Evolutionary conservation across 2,329 filamentous ascomycete species (phyloP).

Genomic region (Colletotrichum sidae): DNA sequence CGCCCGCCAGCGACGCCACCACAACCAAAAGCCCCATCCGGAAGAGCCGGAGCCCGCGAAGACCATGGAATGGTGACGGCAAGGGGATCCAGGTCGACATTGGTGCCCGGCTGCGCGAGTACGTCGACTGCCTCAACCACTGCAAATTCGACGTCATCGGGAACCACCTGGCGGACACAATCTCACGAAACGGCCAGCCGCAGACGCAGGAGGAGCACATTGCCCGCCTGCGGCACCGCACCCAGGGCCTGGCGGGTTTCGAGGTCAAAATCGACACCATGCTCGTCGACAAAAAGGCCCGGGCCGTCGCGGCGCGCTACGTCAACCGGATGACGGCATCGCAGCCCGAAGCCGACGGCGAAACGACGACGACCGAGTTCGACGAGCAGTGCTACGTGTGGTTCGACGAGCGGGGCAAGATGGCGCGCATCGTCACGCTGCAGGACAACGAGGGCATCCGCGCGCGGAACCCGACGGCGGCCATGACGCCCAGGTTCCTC

Average conservation of each 20-base stretch:
- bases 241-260: slow-evolving; percentile 18
- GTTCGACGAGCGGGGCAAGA: slow-evolving; percentile 33
- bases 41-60: slow-evolving; percentile 18
- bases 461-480: slow-evolving; percentile 13
- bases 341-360: background rate
- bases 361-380: slow-evolving; percentile 16
- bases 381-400: slow-evolving; percentile 36
- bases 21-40: background rate
- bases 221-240: slow-evolving; percentile 20
- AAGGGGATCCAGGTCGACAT: slow-evolving; percentile 35
- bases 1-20: slow-evolving; percentile 3
- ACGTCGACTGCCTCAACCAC: slow-evolving; percentile 35
- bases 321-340: slow-evolving; percentile 25
- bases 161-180: slow-evolving; percentile 28
- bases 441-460: slow-evolving; percentile 35
- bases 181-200: slow-evolving; percentile 22
- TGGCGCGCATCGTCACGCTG: slow-evolving; percentile 28
- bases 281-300: slow-evolving; percentile 26
- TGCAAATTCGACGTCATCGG: slow-evolving; percentile 26
- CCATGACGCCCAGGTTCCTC: slow-evolving; percentile 26
- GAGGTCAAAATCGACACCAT: slow-evolving; percentile 32
- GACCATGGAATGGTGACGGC: slow-evolving; percentile 27
- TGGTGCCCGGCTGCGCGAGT: slow-evolving; percentile 29
- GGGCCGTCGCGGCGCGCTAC: slow-evolving; percentile 28
- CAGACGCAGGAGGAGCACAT: slow-evolving; percentile 33